These are phyloP conservation scores for Hygrophila difformis DNA, from an alignment of 257 asterid species.

Conservation along the genomic window DNA sequence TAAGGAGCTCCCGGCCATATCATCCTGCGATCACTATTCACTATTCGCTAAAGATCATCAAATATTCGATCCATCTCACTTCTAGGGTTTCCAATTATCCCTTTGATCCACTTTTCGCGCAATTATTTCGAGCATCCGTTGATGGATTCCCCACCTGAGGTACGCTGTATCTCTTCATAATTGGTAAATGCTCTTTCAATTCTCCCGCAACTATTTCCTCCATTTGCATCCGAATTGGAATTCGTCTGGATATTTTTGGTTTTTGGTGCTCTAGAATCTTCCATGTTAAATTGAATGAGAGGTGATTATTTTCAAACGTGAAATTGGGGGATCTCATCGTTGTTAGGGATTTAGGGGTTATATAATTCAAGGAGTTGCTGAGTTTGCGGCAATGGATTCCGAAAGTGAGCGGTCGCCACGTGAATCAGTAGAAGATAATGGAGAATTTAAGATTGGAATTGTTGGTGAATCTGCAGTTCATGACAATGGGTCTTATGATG, in stretches of 20 bases:
- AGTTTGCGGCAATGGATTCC: slow-evolving; percentile 35
- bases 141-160: slow-evolving; percentile 20
- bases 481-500: slow-evolving; percentile 24
- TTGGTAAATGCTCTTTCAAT: background rate
- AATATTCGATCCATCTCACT: background rate
- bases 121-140: slow-evolving; percentile 2
- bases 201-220: no score
- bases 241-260: background rate
- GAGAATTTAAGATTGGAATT: slow-evolving; percentile 13
- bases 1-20: no score
- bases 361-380: slow-evolving; percentile 8
- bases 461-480: slow-evolving; percentile 19
- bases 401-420: slow-evolving; percentile 24
- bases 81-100: slow-evolving; percentile 11
- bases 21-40: no score
- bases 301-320: no score
- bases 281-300: no score
- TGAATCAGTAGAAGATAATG: slow-evolving; percentile 30
- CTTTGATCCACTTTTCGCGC: slow-evolving; percentile 2
- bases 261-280: slow-evolving; percentile 4
- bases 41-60: no score
- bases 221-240: no score
- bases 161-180: slow-evolving; percentile 15
- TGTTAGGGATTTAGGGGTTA: no score
- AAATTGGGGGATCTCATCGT: no score